Evolutionary conservation across 202 grass and related monocot species (phyloP).

Genomic region (Elaeis oleifera): DNA sequence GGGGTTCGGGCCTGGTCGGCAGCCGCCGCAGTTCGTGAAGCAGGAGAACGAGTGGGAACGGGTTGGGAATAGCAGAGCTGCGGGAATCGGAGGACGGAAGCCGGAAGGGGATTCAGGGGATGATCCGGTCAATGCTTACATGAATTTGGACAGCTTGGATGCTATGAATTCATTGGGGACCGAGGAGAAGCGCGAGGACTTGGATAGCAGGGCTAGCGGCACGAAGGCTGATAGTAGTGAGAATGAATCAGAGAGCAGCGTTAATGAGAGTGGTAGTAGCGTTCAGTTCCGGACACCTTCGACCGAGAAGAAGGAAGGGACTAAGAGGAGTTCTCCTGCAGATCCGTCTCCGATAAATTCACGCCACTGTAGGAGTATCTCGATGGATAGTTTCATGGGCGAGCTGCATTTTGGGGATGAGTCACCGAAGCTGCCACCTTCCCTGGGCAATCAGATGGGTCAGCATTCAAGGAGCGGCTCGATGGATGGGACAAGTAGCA

Average conservation of each 20-base stretch:
- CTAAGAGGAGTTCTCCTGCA: conserved; percentile 22
- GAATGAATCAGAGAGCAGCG: conserved; percentile 40
- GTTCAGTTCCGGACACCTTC: not conserved
- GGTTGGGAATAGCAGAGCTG: not conserved
- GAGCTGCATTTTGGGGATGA: conserved; percentile 47
- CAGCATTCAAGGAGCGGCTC: conserved; percentile 31
- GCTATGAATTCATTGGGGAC: conserved; percentile 27
- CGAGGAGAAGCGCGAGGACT: conserved; percentile 22
- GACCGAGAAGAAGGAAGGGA: conserved; percentile 33
- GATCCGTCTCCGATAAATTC: conserved; percentile 21
- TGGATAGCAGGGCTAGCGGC: conserved; percentile 17
- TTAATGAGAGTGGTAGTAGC: conserved; percentile 26
- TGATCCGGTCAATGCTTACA: conserved; percentile 44
- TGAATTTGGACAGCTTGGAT: conserved; percentile 57
- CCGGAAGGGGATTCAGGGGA: conserved; percentile 24
- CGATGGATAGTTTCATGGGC: conserved; percentile 53
- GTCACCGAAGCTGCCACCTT: conserved; percentile 32
- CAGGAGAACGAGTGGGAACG: conserved; percentile 2
- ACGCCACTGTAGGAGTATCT: conserved; percentile 61
- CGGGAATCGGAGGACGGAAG: not conserved
- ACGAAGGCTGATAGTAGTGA: conserved; percentile 37
- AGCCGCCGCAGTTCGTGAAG: conserved; percentile 8
- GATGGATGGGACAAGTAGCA: conserved; percentile 22
- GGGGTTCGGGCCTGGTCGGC: not conserved
- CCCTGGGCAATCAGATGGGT: not conserved